A percentile compares a stretch with the other conserved stretches of the same genome.
Conservation (phyloP, 345 rosid genomes). For the Carallia brachiata region DNA sequence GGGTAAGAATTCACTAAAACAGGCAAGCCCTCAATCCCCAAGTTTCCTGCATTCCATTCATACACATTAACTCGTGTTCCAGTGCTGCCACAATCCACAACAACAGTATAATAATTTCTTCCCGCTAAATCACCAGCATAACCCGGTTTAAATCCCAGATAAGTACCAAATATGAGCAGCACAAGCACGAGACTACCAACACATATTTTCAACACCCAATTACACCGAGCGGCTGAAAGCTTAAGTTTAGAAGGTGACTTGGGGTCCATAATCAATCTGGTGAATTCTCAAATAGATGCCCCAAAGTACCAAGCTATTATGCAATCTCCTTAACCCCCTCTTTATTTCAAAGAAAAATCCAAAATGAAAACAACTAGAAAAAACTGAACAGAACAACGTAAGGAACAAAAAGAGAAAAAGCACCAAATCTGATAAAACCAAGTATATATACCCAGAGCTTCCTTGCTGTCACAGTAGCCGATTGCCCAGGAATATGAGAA, state of each 20-base stretch:
- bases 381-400: background rate
- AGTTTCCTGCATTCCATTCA: conserved; percentile 37
- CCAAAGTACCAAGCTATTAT: conserved; percentile 7
- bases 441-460: background rate
- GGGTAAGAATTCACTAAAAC: conserved; percentile 43
- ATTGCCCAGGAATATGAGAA: no score
- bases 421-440: background rate
- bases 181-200: conserved; percentile 16
- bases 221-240: conserved; percentile 20
- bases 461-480: background rate
- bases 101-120: conserved; percentile 36
- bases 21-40: conserved; percentile 28
- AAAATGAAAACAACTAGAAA: background rate
- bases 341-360: background rate
- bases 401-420: background rate
- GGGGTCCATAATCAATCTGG: conserved; percentile 33
- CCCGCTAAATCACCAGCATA: conserved; percentile 7
- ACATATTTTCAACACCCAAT: conserved; percentile 20
- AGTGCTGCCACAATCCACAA: conserved; percentile 68
- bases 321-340: background rate
- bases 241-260: conserved; percentile 53
- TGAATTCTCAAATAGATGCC: conserved; percentile 9
- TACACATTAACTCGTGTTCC: conserved; percentile 59
- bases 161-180: conserved; percentile 24
- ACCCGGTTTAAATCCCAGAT: conserved; percentile 20